Conservation (phyloP, 257 asterid species). For the Paraleonurus japonicus region DNA sequence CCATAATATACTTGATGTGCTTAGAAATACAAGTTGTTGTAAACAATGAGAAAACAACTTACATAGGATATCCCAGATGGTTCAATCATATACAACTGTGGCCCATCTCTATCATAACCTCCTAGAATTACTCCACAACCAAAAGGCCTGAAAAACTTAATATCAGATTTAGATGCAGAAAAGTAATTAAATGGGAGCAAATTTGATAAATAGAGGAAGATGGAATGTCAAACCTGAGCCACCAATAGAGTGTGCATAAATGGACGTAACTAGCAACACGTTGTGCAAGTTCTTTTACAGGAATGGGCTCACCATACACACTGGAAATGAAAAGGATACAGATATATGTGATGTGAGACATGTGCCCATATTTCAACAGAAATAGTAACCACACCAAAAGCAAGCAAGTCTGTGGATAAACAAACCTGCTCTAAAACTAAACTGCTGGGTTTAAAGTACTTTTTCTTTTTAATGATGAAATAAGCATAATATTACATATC, state of each 20-base stretch:
- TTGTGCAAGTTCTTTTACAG: constrained; percentile 83
- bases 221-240: constrained; percentile 69
- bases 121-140: constrained; percentile 87
- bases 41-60: constrained; percentile 34
- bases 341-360: not conserved
- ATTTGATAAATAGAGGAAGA: not conserved
- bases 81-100: constrained; percentile 78
- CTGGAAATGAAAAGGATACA: constrained; percentile 35
- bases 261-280: constrained; percentile 91
- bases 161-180: constrained; percentile 17
- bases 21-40: not conserved
- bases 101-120: constrained; percentile 91
- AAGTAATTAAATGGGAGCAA: constrained; percentile 12
- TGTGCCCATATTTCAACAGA: constrained; percentile 8
- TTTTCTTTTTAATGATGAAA: not conserved
- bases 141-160: constrained; percentile 57
- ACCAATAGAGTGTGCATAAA: constrained; percentile 87
- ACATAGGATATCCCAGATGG: constrained; percentile 87
- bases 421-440: not conserved
- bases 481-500: not conserved
- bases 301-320: constrained; percentile 70
- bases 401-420: not conserved
- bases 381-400: not conserved
- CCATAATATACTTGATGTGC: not conserved
- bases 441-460: not conserved